Percentiles rank a stretch among this genome's conserved stretches.
Evolutionary conservation across 495 filamentous ascomycete genomes (phyloP).

Genomic region (Sordaria brevicollis): DNA sequence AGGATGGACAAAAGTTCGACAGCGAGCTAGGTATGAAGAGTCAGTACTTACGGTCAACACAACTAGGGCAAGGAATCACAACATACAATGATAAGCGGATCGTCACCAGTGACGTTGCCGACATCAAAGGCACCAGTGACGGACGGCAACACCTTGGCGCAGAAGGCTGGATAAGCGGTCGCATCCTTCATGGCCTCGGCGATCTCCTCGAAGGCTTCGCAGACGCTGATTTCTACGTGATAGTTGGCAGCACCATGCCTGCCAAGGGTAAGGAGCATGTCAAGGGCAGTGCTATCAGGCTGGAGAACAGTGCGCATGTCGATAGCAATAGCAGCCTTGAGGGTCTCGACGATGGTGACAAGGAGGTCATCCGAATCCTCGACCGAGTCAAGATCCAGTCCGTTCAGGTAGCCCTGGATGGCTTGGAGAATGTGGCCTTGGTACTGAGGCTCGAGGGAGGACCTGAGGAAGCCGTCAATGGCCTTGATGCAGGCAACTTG

Average conservation of each 20-base stretch:
- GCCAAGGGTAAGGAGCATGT: constrained; percentile 81
- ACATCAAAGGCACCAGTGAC: constrained; percentile 84
- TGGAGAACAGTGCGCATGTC: constrained; percentile 63
- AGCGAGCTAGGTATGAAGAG: constrained; percentile 51
- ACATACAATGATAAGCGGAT: constrained; percentile 61
- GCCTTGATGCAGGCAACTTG: constrained; percentile 86
- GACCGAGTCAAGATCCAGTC: constrained; percentile 70
- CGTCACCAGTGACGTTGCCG: constrained; percentile 71
- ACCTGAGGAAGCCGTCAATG: constrained; percentile 68
- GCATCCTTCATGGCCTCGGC: constrained; percentile 45
- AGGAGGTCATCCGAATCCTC: constrained; percentile 84
- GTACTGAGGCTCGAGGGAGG: constrained; percentile 41
- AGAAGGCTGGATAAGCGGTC: constrained; percentile 66
- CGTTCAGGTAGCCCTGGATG: constrained; percentile 64
- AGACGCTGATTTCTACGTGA: constrained; percentile 71
- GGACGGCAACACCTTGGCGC: constrained; percentile 76
- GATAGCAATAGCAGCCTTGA: constrained; percentile 71
- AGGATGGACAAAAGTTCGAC: constrained; percentile 75
- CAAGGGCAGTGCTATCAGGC: constrained; percentile 53
- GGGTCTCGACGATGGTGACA: constrained; percentile 78
- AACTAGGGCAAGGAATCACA: neutral
- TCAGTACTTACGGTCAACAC: constrained; percentile 7
- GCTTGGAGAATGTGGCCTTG: constrained; percentile 66
- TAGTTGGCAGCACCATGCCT: constrained; percentile 81
- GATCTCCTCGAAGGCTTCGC: constrained; percentile 84